These are phyloP conservation scores for Pseudoscleropodium purum DNA, from an alignment of 225 moss, liverwort and hornwort genomes.

Conservation along the genomic window DNA sequence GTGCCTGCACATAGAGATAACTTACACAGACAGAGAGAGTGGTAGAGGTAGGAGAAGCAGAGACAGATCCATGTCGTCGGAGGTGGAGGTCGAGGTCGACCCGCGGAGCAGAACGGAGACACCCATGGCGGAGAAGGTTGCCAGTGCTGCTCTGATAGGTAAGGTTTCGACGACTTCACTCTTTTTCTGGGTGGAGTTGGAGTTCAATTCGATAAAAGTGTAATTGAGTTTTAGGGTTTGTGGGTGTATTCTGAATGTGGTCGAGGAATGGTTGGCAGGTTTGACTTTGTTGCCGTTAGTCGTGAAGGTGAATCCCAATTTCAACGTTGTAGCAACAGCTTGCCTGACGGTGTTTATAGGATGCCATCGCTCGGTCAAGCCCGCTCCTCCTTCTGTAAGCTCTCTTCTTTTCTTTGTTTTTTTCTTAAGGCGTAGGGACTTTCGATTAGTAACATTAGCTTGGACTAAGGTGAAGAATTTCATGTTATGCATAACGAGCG, in stretches of 20 bases:
- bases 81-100: slow-evolving; percentile 6
- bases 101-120: not conserved
- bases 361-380: slow-evolving; percentile 97
- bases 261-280: slow-evolving; percentile 36
- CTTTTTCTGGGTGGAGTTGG: not conserved
- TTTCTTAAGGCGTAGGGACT: not conserved
- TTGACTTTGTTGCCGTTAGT: slow-evolving; percentile 85
- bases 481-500: not conserved
- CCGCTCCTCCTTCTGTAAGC: slow-evolving; percentile 87
- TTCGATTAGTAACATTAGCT: not conserved
- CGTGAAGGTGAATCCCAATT: slow-evolving; percentile 86
- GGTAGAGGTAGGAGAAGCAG: not conserved
- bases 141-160: slow-evolving; percentile 63
- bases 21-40: not conserved
- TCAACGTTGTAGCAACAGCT: slow-evolving; percentile 97
- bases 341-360: slow-evolving; percentile 94
- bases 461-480: not conserved
- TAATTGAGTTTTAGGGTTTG: slow-evolving; percentile 17
- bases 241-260: not conserved
- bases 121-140: slow-evolving; percentile 58
- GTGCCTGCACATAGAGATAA: not conserved
- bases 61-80: slow-evolving; percentile 23
- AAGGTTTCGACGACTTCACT: not conserved
- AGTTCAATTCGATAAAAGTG: not conserved
- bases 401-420: not conserved